These are phyloP conservation scores for Trichoderma brevicompactum DNA, from an alignment of 2,329 filamentous ascomycete genomes.

Conservation along the genomic window DNA sequence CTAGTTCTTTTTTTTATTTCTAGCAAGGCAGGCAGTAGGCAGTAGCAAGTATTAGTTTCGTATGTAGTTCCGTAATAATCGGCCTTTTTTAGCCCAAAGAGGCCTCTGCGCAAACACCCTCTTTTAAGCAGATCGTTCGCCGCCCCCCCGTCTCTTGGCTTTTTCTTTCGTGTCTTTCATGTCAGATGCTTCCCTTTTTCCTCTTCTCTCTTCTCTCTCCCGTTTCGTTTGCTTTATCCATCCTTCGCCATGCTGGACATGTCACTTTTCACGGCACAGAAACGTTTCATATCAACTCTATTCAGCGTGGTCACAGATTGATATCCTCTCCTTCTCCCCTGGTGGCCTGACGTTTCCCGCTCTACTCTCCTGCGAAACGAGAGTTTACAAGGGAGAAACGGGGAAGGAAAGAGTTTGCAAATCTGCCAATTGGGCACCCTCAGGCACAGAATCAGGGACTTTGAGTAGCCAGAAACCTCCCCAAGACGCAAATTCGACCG, in stretches of 20 bases:
- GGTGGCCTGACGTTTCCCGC: not conserved
- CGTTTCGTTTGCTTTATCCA: too few relatives aligned
- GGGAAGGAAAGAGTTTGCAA: not conserved
- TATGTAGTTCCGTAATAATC: slow-evolving; percentile 2
- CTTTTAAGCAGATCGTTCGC: slow-evolving; percentile 9
- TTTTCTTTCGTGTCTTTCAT: not conserved
- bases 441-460: not conserved
- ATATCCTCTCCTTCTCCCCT: not conserved
- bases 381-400: slow-evolving; percentile 2
- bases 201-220: not conserved
- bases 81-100: slow-evolving; percentile 2
- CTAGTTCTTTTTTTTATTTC: too few relatives aligned
- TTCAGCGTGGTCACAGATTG: not conserved
- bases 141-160: not conserved
- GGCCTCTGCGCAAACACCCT: not conserved
- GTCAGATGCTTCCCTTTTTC: not conserved
- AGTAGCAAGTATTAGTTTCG: not conserved
- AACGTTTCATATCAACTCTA: not conserved
- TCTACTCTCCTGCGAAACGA: not conserved
- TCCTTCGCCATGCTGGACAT: not conserved
- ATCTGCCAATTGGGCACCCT: not conserved
- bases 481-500: not conserved
- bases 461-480: not conserved
- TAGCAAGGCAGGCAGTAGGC: too few relatives aligned
- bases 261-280: not conserved